These are phyloP conservation scores for Pseudogymnoascus pannorum DNA, from an alignment of 2,329 filamentous ascomycete genomes.

Conservation along the genomic window DNA sequence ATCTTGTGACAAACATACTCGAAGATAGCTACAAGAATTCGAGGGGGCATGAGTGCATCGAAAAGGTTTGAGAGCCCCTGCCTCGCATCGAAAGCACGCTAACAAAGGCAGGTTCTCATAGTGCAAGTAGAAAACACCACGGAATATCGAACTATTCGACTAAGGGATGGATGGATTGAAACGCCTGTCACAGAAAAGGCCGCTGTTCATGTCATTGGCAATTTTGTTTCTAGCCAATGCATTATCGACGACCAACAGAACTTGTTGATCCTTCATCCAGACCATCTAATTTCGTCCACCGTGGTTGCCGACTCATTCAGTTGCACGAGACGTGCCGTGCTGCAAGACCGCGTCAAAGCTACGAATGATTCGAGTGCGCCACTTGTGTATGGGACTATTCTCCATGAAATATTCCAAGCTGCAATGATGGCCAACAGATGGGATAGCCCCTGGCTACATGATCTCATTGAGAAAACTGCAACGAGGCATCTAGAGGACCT, in stretches of 20 bases:
- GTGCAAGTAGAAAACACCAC: conserved; percentile 72
- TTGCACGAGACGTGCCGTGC: conserved; percentile 81
- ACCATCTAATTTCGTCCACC: conserved; percentile 90
- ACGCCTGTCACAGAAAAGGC: conserved; percentile 67
- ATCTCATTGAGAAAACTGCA: conserved; percentile 62
- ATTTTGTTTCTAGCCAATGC: conserved; percentile 67
- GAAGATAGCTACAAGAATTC: conserved; percentile 61
- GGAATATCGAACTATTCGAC: conserved; percentile 57
- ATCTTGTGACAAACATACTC: conserved; percentile 68
- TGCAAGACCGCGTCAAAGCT: conserved; percentile 91
- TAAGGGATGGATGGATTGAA: conserved; percentile 82
- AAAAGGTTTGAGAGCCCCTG: conserved; percentile 50
- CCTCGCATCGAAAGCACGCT: neutral
- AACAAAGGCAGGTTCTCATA: conserved; percentile 56
- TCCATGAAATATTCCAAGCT: conserved; percentile 94
- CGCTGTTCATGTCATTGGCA: conserved; percentile 80
- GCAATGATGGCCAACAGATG: conserved; percentile 78
- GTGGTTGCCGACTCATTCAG: conserved; percentile 95
- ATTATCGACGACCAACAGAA: conserved; percentile 75
- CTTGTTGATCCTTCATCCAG: conserved; percentile 86
- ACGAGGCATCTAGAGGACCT: conserved; percentile 78
- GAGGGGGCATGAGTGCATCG: conserved; percentile 49
- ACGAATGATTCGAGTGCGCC: conserved; percentile 72
- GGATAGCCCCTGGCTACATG: conserved; percentile 60
- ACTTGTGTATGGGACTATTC: conserved; percentile 84